Percentiles rank a stretch among this genome's conserved stretches.
phyloP scores from a whole-genome alignment of 257 asterid species.

The Mentha longifolia region DNA sequence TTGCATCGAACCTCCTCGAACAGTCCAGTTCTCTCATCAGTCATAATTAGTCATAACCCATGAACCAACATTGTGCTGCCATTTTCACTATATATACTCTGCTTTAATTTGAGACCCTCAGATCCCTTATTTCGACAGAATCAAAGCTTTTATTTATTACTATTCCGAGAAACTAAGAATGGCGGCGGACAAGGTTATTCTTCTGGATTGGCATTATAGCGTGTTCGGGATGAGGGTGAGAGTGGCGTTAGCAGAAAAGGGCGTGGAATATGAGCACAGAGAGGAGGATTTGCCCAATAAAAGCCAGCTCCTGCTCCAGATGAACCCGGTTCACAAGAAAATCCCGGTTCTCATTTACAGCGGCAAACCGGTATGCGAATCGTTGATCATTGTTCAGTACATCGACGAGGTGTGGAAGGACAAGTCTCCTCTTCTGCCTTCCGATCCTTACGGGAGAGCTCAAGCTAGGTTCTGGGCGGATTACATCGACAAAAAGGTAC shows the following conservation, averaged over 20 bases:
- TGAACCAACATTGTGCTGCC: too few relatives aligned
- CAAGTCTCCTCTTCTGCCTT: constrained; percentile 47
- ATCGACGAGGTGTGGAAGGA: constrained; percentile 58
- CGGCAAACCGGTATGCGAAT: constrained; percentile 63
- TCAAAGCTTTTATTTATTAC: too few relatives aligned
- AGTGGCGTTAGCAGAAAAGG: constrained; percentile 56
- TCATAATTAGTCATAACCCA: too few relatives aligned
- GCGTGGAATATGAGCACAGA: constrained; percentile 43
- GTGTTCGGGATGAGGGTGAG: constrained; percentile 55
- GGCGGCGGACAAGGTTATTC: constrained; percentile 34
- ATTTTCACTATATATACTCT: too few relatives aligned
- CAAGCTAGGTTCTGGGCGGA: constrained; percentile 48
- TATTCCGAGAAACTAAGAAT: too few relatives aligned
- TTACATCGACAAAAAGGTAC: constrained; percentile 33
- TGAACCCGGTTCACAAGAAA: constrained; percentile 54
- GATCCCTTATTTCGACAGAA: too few relatives aligned
- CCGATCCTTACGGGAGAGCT: constrained; percentile 43
- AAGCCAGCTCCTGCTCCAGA: constrained; percentile 30
- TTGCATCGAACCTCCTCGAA: too few relatives aligned
- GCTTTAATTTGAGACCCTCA: too few relatives aligned
- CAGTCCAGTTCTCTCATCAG: too few relatives aligned
- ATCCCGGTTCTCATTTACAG: constrained; percentile 46
- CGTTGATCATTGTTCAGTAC: constrained; percentile 51
- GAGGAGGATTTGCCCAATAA: constrained; percentile 40
- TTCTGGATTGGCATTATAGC: constrained; percentile 38